Percentiles rank a stretch among this genome's conserved stretches.
These are phyloP conservation scores for Platismatia glauca DNA, from an alignment of 495 filamentous ascomycete species.

Conservation along the genomic window DNA sequence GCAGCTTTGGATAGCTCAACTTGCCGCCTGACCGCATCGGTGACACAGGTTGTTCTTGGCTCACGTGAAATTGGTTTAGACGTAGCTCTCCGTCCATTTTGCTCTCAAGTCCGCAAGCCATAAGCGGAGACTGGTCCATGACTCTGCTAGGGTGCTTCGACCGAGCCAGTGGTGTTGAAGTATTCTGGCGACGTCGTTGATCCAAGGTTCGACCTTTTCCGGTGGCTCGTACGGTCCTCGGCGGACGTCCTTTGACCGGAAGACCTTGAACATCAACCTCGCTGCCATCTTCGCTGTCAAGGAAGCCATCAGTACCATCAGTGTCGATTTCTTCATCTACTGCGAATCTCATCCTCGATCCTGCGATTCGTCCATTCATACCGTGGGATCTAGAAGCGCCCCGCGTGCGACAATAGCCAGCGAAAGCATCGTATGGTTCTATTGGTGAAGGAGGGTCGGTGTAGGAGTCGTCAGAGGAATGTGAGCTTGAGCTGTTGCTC, in stretches of 20 bases:
- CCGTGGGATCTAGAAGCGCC: not conserved
- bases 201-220: not conserved
- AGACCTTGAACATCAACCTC: conserved; percentile 5
- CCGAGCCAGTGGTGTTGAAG: not conserved
- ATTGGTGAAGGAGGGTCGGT: conserved; percentile 11
- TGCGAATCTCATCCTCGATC: not conserved
- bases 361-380: not conserved
- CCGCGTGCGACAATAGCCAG: conserved; percentile 8
- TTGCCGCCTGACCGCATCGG: not conserved
- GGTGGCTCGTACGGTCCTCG: not conserved
- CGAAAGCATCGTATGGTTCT: conserved; percentile 8
- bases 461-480: conserved; percentile 17
- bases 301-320: not conserved
- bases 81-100: not conserved
- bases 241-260: not conserved
- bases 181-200: not conserved
- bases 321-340: not conserved
- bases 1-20: conserved; percentile 6
- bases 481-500: not conserved
- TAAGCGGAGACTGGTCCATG: not conserved
- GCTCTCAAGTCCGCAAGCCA: not conserved
- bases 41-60: not conserved
- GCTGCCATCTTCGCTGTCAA: conserved; percentile 9
- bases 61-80: not conserved
- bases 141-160: not conserved